These are phyloP conservation scores for Amesomyces nigricolor DNA, from an alignment of 2,329 filamentous ascomycete species.

Conservation along the genomic window DNA sequence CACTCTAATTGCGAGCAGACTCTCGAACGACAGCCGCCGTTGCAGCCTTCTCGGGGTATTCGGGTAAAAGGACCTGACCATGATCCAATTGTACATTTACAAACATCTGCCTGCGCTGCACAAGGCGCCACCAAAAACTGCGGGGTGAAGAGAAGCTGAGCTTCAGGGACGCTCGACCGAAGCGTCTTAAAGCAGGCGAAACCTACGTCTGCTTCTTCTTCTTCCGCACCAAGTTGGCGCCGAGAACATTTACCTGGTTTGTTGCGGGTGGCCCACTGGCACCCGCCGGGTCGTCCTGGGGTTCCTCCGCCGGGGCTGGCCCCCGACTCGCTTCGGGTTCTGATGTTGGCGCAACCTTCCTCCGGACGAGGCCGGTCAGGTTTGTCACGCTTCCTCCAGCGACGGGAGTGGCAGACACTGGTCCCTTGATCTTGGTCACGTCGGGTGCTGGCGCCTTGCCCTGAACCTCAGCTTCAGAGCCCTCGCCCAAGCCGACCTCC, in stretches of 20 bases:
- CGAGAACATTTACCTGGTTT: conserved; percentile 24
- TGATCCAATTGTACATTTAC: too few species aligned
- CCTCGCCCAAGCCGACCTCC: conserved; percentile 53
- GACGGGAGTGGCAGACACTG: conserved; percentile 7
- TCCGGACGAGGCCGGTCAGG: conserved; percentile 43
- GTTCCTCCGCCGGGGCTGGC: neutral
- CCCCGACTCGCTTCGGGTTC: neutral
- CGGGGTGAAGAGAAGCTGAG: too few species aligned
- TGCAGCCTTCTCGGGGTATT: too few species aligned
- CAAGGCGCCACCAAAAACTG: too few species aligned
- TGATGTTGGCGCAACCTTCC: conserved; percentile 22
- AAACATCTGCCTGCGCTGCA: too few species aligned
- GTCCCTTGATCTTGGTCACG: conserved; percentile 26
- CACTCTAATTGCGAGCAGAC: too few species aligned
- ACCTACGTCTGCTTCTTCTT: conserved; percentile 39
- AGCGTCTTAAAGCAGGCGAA: too few species aligned
- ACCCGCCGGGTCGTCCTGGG: neutral
- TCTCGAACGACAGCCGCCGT: too few species aligned
- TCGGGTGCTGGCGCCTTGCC: conserved; percentile 33
- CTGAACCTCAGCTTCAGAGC: conserved; percentile 48
- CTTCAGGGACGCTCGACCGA: too few species aligned
- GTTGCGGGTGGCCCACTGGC: conserved; percentile 27
- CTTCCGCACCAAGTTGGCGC: conserved; percentile 42
- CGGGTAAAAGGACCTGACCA: too few species aligned
- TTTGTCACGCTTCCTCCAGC: conserved; percentile 37